Conservation (phyloP, 768 basidiomycete species). For the Exidia glandulosa region DNA sequence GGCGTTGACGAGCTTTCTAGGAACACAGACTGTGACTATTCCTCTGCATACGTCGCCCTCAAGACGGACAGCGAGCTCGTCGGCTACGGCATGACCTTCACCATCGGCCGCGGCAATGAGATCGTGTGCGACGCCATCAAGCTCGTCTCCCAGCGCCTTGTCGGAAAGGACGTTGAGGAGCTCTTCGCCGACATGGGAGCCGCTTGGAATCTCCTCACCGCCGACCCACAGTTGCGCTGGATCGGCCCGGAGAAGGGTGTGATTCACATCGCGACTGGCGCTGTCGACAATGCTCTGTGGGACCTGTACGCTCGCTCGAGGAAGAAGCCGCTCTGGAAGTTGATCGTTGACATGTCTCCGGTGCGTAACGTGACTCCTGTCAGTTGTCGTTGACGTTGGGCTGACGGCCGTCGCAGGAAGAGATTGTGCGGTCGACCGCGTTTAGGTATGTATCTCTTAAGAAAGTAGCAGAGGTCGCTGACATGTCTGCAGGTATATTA, state of each 20-base stretch:
- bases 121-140: constrained; percentile 79
- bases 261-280: constrained; percentile 79
- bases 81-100: constrained; percentile 93
- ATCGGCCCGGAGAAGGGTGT: constrained; percentile 94
- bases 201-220: constrained; percentile 77
- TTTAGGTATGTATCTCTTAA: no score
- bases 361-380: constrained; percentile 21
- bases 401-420: constrained; percentile 51
- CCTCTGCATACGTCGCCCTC: constrained; percentile 80
- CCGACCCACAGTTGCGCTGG: constrained; percentile 89
- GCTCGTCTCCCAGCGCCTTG: constrained; percentile 66
- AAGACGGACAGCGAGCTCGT: constrained; percentile 53
- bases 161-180: constrained; percentile 71
- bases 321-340: constrained; percentile 87
- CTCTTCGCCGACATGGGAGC: constrained; percentile 87
- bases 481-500: constrained; percentile 90
- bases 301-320: constrained; percentile 78
- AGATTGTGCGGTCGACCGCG: constrained; percentile 61
- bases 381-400: neutral
- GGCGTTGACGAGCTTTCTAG: neutral
- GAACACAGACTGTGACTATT: constrained; percentile 95
- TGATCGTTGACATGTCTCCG: constrained; percentile 83
- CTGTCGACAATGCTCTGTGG: constrained; percentile 90
- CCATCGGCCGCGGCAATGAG: constrained; percentile 90
- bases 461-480: no score